Conservation (phyloP, 129 eudicot species). For the Tanacetum coccineum region DNA sequence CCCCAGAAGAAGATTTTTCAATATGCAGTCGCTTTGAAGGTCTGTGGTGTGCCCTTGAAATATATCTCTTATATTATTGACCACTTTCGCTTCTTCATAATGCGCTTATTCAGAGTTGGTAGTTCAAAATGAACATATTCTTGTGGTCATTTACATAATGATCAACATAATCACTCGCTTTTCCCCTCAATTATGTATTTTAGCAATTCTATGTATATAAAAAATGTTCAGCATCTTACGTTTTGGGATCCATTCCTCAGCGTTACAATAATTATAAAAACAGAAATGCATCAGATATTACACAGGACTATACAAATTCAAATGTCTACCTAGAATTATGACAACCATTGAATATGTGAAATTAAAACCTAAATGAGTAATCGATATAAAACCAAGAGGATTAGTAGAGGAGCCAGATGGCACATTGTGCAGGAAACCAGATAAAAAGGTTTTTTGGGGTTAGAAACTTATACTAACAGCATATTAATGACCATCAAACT, state of each 20-base stretch:
- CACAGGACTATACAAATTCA: neutral
- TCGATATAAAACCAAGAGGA: neutral
- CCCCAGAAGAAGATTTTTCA: conserved; percentile 53
- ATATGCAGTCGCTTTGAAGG: conserved; percentile 29
- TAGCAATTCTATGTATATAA: conserved; percentile 42
- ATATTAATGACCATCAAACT: too few relatives aligned
- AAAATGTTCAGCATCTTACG: conserved; percentile 23
- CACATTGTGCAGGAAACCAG: too few relatives aligned
- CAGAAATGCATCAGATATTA: conserved; percentile 15
- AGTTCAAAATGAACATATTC: conserved; percentile 21
- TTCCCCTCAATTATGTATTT: conserved; percentile 41
- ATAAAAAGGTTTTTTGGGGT: too few relatives aligned
- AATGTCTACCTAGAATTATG: conserved; percentile 10
- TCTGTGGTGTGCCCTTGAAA: conserved; percentile 49
- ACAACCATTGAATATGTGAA: conserved; percentile 6
- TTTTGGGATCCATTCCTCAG: conserved; percentile 41
- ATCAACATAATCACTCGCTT: conserved; percentile 21
- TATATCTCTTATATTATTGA: conserved; percentile 54
- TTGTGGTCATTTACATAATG: conserved; percentile 27
- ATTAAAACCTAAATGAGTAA: neutral
- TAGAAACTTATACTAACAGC: too few relatives aligned
- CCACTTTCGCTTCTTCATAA: conserved; percentile 27
- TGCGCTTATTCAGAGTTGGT: conserved; percentile 11
- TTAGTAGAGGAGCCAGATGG: too few relatives aligned
- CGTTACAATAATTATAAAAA: conserved; percentile 33